Base-by-base conservation (phyloP, 2,329 filamentous ascomycete species). In the Aspergillus sp. region DNA sequence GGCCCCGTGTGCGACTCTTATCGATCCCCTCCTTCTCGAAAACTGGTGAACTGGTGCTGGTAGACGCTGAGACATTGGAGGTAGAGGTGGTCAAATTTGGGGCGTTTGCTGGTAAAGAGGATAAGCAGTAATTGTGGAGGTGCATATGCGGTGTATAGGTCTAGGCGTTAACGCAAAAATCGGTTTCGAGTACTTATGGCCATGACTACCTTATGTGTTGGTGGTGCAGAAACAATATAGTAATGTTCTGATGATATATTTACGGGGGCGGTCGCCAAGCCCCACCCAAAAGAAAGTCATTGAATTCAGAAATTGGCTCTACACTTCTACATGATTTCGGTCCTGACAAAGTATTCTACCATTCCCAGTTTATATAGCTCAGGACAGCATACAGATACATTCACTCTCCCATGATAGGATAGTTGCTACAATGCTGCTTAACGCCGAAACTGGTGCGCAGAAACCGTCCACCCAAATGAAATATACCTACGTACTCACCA, bases 61-160 rank as follows among this genome's bases (percentile, higher is more conserved):
- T 99, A 10, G 93, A 99, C 73, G 78, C 84, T 43, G 92, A 97
- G 72, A 95, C 89, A 1, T 71, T 96, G 54, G 89, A 92, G 44
- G 85, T 89, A 1, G 86, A 91, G 60, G 77, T 82, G 45, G 77
- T 96, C 19, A 85, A 82, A 63, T 79, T 83, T 60, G 75, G 75
- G 22, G 52, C 76, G 19, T 72, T 76, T 59, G 55, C 61, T 6
- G 69, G 68, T 13, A 52, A 66, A 33, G 63, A 72, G 52, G 69
- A 70, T 46, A 63, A 61, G 59, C 65, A 69, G 59, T 70, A 54
- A 63, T 52, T 33, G 14, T 40, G 10, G 16, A 13, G 20, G 1
- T 20, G 38, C 38, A 42, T 35, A 16, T 45, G 47, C 24, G 32
- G 59, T 46, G 56, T 24, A 54, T 55, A 41, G n/a, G 38, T 42